Evolutionary conservation across 2,329 filamentous ascomycete genomes (phyloP).

Genomic region (Domatiomyces globalis): DNA sequence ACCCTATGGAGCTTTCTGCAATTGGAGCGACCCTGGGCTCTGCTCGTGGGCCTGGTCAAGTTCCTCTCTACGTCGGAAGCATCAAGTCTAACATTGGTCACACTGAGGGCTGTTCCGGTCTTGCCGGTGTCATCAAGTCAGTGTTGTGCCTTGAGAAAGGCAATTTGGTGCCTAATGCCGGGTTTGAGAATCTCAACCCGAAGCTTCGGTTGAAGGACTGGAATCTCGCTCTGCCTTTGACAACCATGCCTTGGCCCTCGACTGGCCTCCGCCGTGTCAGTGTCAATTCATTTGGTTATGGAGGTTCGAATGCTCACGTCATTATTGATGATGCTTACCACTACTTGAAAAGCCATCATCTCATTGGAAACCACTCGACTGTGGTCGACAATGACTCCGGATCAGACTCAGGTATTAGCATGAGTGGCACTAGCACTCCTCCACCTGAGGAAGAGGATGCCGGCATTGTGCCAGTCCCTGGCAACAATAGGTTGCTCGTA

Average conservation of each 20-base stretch:
- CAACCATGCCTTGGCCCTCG: slow-evolving; percentile 6
- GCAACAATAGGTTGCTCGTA: neutral
- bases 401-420: slow-evolving; percentile 1
- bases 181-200: slow-evolving; percentile 21
- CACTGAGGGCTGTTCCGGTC: slow-evolving; percentile 21
- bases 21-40: slow-evolving; percentile 19
- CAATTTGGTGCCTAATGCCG: slow-evolving; percentile 21
- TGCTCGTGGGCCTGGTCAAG: slow-evolving; percentile 1
- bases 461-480: neutral
- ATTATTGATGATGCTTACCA: slow-evolving; percentile 11
- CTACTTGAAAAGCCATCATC: slow-evolving; percentile 1
- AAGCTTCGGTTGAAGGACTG: slow-evolving; percentile 2
- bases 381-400: neutral
- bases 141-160: slow-evolving; percentile 14
- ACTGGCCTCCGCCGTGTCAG: slow-evolving; percentile 5
- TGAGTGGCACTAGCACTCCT: neutral
- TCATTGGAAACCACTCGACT: slow-evolving; percentile 4
- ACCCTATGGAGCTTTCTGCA: slow-evolving; percentile 18
- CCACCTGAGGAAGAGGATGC: neutral
- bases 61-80: slow-evolving; percentile 21
- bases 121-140: slow-evolving; percentile 22
- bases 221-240: slow-evolving; percentile 2
- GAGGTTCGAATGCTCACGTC: slow-evolving; percentile 13
- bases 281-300: slow-evolving; percentile 14
- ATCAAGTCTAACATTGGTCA: slow-evolving; percentile 21